Base-by-base conservation (phyloP, 2,329 filamentous ascomycete genomes). In the Colletotrichum destructivum region DNA sequence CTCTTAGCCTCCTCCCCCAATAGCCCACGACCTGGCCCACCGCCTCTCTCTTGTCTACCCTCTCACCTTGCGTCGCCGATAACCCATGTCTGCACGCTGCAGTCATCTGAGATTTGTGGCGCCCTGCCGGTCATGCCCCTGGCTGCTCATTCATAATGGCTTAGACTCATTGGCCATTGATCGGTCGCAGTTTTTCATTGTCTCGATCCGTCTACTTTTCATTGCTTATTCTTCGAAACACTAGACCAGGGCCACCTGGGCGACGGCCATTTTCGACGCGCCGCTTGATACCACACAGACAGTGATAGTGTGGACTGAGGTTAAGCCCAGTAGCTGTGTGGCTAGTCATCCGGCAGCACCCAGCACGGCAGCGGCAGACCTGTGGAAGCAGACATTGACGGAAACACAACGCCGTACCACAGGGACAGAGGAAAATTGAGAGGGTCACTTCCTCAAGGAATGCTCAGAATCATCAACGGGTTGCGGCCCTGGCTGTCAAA, bases 21-120 rank as follows among this genome's bases (percentile, higher is more conserved):
- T 38, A 38, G 9, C 35, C 35, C 9, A 11, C 35, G 9, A 38
- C 35, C 35, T 38, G 35, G 35, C 35, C 35, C 35, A 38, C 35
- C 47, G n/a, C 60, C 49, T 40, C 61, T 47, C 49, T 44, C 21
- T 31, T 15, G 9, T 38, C 35, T 38, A 38, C 35, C 13, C 42
- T 18, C 26, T 47, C 2, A 40, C 31, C n/a, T 40, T 40, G 21
- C 54, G 54, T n/a, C 42, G 59, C 46, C 52, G 54, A 62, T 54
- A 62, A 15, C 26, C 46, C 64, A 71, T 55, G 35, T 8, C 35
- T 38, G 18, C 54, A 40, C 18, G 35, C 35, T 40, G 52, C 64
- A 71, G 69, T 54, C 57, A 63, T 63, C 38, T 69, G 69, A 63
- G 69, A 71, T 63, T 63, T 54, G 65, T 71, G 69, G 69, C 69